Evolutionary conservation across 2,329 filamentous ascomycete genomes (phyloP).

Genomic region (Stachybotrys echinatus): DNA sequence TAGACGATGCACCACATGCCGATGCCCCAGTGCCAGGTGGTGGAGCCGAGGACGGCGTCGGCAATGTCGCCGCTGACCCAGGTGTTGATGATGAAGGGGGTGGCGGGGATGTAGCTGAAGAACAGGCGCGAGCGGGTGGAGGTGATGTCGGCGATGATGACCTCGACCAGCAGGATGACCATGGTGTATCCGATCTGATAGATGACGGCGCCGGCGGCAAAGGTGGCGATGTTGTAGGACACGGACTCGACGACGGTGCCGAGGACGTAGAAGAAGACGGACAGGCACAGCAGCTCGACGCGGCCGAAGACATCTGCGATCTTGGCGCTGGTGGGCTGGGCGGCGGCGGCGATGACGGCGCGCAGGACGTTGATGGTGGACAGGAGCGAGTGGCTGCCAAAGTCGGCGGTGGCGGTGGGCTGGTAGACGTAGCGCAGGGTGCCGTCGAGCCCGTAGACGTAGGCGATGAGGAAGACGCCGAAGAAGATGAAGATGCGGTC

Average conservation of each 20-base stretch:
- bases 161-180: constrained; percentile 56
- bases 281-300: constrained; percentile 49
- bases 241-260: constrained; percentile 53
- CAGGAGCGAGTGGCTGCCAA: constrained; percentile 47
- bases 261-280: constrained; percentile 55
- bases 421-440: constrained; percentile 52
- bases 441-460: constrained; percentile 58
- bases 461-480: constrained; percentile 57
- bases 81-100: constrained; percentile 58
- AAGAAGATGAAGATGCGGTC: constrained; percentile 55
- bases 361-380: constrained; percentile 54
- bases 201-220: constrained; percentile 52
- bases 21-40: constrained; percentile 57
- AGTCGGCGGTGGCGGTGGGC: constrained; percentile 47
- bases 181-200: constrained; percentile 62
- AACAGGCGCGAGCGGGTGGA: constrained; percentile 57
- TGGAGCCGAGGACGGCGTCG: constrained; percentile 37
- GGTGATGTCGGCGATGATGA: constrained; percentile 59
- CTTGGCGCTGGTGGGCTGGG: constrained; percentile 53
- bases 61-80: constrained; percentile 59
- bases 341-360: constrained; percentile 55
- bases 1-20: constrained; percentile 63
- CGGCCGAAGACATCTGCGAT: constrained; percentile 61
- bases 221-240: constrained; percentile 41
- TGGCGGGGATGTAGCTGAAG: constrained; percentile 58